Evolutionary conservation across 257 asterid genomes (phyloP).

Genomic region (Parsonsia alboflavescens): DNA sequence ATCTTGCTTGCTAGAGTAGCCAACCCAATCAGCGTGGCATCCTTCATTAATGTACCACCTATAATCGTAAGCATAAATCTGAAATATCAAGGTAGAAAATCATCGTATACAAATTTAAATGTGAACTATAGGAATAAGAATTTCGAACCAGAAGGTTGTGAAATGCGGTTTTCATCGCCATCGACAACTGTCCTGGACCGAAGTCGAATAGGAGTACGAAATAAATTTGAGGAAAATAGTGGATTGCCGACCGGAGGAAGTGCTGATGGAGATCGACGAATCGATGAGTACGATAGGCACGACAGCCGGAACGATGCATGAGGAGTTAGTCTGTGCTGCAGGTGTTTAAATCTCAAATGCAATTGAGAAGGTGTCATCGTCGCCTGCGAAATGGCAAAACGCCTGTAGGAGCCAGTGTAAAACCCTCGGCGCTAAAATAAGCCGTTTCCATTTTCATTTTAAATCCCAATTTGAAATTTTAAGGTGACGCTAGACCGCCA

Average conservation of each 20-base stretch:
- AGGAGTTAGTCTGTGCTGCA: neutral
- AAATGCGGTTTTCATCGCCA: neutral
- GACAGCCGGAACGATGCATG: neutral
- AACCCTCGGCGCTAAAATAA: constrained; percentile 5
- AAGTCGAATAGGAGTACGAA: neutral
- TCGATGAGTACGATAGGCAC: neutral
- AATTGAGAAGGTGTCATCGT: neutral
- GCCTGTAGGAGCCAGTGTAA: neutral
- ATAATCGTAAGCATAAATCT: neutral
- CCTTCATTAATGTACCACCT: constrained; percentile 21
- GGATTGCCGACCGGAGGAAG: neutral
- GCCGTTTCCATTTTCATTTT: too few relatives aligned
- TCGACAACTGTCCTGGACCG: neutral
- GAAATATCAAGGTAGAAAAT: neutral
- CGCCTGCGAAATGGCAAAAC: neutral
- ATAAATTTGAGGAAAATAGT: neutral
- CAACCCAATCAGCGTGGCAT: constrained; percentile 32
- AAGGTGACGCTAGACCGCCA: too few relatives aligned
- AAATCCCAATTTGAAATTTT: too few relatives aligned
- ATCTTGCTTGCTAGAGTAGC: constrained; percentile 42
- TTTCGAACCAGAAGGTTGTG: neutral
- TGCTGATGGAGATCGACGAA: neutral
- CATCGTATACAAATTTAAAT: too few relatives aligned
- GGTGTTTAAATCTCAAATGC: too few relatives aligned
- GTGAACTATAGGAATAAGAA: neutral